These are phyloP conservation scores for Ophiocordyceps camponoti-floridani DNA, from an alignment of 2,329 filamentous ascomycete species.

Conservation along the genomic window DNA sequence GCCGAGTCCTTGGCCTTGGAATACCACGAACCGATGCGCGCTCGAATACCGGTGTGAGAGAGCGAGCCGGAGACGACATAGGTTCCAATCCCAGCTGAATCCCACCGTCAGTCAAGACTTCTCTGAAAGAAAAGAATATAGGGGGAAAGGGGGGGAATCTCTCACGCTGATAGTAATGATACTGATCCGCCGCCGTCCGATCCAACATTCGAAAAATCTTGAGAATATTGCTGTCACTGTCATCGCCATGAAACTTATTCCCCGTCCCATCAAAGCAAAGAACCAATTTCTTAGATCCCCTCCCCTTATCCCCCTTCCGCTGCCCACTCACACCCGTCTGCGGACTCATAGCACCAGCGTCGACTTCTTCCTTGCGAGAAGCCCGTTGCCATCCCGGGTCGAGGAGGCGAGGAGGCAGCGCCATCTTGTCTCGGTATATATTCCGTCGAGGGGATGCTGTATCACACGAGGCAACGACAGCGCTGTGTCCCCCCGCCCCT, in stretches of 20 bases:
- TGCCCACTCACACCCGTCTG: conserved; percentile 3
- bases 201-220: conserved; percentile 57
- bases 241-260: conserved; percentile 45
- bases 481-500: too few relatives aligned
- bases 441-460: too few relatives aligned
- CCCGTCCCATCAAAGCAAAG: conserved; percentile 47
- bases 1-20: conserved; percentile 63
- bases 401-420: conserved; percentile 1
- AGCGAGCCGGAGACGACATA: conserved; percentile 46
- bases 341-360: conserved; percentile 1
- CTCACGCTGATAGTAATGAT: conserved; percentile 45
- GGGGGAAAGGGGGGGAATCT: neutral
- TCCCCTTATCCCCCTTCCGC: conserved; percentile 3
- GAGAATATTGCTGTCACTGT: conserved; percentile 46
- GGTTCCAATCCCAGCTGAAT: conserved; percentile 49
- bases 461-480: too few relatives aligned
- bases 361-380: neutral
- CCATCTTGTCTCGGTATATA: neutral
- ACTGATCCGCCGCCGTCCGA: conserved; percentile 41
- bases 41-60: conserved; percentile 35
- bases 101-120: too few relatives aligned
- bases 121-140: neutral
- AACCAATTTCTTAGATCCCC: conserved; percentile 26
- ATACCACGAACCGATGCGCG: conserved; percentile 47
- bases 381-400: conserved; percentile 2